Conservation (phyloP, 2,329 filamentous ascomycete species). For the Beauveria caledonica region DNA sequence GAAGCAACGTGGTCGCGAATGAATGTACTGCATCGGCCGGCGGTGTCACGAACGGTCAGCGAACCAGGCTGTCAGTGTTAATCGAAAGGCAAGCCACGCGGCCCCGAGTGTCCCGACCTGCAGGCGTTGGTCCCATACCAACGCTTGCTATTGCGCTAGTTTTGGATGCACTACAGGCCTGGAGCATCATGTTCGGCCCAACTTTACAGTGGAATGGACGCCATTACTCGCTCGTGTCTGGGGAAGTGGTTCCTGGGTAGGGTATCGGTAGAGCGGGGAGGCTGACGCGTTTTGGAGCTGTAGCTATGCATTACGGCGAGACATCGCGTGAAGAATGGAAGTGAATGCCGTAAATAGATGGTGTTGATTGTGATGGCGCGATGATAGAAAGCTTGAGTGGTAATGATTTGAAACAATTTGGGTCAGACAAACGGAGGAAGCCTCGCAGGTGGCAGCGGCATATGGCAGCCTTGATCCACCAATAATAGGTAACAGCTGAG, state of each 20-base stretch:
- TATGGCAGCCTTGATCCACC: not conserved
- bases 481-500: not conserved
- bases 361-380: too few species aligned
- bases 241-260: slow-evolving; percentile 7
- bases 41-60: not conserved
- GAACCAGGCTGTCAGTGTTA: not conserved
- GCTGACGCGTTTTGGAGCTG: not conserved
- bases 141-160: not conserved
- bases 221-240: not conserved
- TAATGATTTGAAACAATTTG: not conserved
- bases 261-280: not conserved
- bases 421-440: not conserved
- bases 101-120: not conserved
- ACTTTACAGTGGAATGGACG: not conserved
- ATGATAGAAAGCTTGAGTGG: too few species aligned
- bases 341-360: not conserved
- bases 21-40: not conserved
- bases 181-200: not conserved
- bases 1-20: not conserved
- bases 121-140: not conserved
- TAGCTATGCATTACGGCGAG: not conserved
- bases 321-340: not conserved
- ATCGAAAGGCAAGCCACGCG: not conserved
- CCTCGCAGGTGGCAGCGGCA: not conserved
- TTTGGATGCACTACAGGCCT: not conserved